A percentile compares a stretch with the other conserved stretches of the same genome.
Evolutionary conservation across 2,329 filamentous ascomycete species (phyloP).

Genomic region (Myriosclerotinia scirpicola): DNA sequence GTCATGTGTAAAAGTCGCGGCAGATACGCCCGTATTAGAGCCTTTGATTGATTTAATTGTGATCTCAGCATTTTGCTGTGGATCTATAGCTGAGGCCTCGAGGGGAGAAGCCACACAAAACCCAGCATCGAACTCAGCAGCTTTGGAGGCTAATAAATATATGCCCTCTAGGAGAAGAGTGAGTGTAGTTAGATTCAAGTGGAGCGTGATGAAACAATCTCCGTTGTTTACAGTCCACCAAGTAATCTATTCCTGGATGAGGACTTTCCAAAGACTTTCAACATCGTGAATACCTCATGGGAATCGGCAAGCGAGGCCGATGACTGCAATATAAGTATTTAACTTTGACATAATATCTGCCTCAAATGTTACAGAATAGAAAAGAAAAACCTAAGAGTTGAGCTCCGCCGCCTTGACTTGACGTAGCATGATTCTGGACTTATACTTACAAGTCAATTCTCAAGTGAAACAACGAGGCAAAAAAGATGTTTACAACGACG

Average conservation of each 20-base stretch:
- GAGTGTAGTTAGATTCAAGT: neutral
- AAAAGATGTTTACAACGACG: neutral
- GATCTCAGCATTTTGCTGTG: conserved; percentile 21
- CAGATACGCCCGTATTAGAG: conserved; percentile 23
- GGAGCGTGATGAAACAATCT: neutral
- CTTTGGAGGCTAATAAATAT: conserved; percentile 6
- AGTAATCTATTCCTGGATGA: conserved; percentile 71
- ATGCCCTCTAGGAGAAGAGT: neutral
- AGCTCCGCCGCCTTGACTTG: neutral
- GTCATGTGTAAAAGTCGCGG: conserved; percentile 20
- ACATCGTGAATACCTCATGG: no score
- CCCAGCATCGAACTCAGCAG: conserved; percentile 7
- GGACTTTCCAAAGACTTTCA: conserved; percentile 50
- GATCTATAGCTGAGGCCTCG: conserved; percentile 21
- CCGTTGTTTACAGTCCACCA: conserved; percentile 60
- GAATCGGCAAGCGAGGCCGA: conserved; percentile 4
- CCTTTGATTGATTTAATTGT: conserved; percentile 2
- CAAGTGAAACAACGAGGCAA: neutral
- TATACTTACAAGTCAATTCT: neutral
- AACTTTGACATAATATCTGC: conserved; percentile 32
- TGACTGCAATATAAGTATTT: conserved; percentile 1
- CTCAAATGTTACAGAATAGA: neutral
- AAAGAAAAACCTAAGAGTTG: neutral
- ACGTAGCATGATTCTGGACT: neutral
- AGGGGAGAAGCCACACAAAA: conserved; percentile 9